Conservation (phyloP, 257 asterid genomes). For the Capsicum chinense region DNA sequence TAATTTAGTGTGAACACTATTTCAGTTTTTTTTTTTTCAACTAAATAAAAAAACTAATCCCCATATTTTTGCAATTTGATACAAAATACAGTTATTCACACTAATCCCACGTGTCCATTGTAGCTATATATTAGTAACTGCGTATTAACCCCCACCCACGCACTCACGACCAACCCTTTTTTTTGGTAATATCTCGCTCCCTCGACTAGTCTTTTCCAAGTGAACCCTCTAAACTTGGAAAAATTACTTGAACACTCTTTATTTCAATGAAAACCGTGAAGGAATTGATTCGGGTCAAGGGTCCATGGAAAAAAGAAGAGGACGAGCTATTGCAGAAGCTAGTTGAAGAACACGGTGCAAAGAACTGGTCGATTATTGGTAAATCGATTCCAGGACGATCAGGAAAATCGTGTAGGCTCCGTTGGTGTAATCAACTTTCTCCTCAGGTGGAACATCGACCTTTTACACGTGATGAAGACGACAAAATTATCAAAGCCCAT, state of each 20-base stretch:
- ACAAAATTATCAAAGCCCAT: slow-evolving; percentile 11
- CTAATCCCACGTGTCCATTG: no score
- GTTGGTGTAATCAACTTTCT: slow-evolving; percentile 26
- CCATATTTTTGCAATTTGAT: no score
- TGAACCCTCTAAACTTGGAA: background rate
- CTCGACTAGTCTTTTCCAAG: background rate
- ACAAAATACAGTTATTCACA: no score
- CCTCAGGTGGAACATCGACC: slow-evolving; percentile 24
- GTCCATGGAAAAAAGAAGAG: slow-evolving; percentile 22
- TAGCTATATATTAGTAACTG: background rate
- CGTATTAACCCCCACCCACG: background rate
- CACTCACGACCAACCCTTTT: background rate
- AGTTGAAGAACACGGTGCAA: background rate
- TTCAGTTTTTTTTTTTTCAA: background rate
- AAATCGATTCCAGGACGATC: slow-evolving; percentile 8
- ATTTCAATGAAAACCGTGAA: background rate
- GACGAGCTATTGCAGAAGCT: slow-evolving; percentile 6
- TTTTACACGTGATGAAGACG: slow-evolving; percentile 16
- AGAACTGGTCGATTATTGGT: slow-evolving; percentile 13
- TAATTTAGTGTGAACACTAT: background rate
- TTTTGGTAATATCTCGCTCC: background rate
- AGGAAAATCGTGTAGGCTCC: background rate
- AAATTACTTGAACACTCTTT: background rate
- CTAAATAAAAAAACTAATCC: no score
- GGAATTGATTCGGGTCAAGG: slow-evolving; percentile 5